Conservation (phyloP, 2,329 filamentous ascomycete species). For the Scytalidium lignicola region DNA sequence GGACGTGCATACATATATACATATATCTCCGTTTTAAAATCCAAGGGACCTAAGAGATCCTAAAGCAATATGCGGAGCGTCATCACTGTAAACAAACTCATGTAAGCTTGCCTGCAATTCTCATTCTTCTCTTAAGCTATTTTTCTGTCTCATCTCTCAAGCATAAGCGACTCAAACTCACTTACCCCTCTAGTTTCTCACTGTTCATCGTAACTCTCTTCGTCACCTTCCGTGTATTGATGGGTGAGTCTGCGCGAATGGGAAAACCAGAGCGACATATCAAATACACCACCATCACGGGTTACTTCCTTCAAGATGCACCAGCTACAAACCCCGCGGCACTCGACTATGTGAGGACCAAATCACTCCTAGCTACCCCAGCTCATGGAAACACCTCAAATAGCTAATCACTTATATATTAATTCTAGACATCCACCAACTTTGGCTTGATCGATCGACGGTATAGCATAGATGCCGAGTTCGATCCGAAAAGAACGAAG, state of each 20-base stretch:
- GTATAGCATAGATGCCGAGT: slow-evolving; percentile 49
- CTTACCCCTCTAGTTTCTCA: slow-evolving; percentile 12
- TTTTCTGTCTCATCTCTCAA: too few species aligned
- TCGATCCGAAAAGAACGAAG: slow-evolving; percentile 30
- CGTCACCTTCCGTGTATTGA: slow-evolving; percentile 17
- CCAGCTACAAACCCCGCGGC: slow-evolving; percentile 43
- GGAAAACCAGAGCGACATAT: slow-evolving; percentile 30
- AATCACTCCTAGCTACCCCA: slow-evolving; percentile 1
- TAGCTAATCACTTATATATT: neutral
- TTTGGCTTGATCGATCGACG: slow-evolving; percentile 57
- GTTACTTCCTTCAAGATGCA: slow-evolving; percentile 59
- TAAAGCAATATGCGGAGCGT: neutral
- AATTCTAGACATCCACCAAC: slow-evolving; percentile 46
- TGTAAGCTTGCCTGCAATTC: slow-evolving; percentile 4
- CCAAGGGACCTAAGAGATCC: neutral
- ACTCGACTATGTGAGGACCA: slow-evolving; percentile 55
- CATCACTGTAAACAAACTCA: slow-evolving; percentile 4
- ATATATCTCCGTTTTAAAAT: too few species aligned
- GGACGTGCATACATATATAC: too few species aligned
- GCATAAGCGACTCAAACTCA: neutral
- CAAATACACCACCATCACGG: slow-evolving; percentile 52
- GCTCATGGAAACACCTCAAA: neutral
- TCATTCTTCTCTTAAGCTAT: neutral
- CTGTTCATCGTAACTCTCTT: slow-evolving; percentile 19
- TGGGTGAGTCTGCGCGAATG: slow-evolving; percentile 14